These are phyloP conservation scores for Candida easanensis DNA, from an alignment of 805 yeast species.

Conservation along the genomic window DNA sequence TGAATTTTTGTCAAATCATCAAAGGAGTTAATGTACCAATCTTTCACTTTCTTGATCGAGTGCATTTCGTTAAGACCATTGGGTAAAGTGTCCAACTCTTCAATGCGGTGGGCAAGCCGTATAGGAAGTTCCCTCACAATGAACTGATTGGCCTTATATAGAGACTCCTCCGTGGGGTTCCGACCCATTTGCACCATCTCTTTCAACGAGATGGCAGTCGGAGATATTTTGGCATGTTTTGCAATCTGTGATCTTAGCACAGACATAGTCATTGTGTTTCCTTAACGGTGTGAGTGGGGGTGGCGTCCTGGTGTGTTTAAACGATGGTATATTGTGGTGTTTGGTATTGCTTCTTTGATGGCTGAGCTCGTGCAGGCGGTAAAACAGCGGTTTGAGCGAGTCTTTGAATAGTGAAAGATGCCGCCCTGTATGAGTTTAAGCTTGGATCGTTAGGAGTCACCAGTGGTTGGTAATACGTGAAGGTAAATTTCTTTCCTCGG, in stretches of 20 bases:
- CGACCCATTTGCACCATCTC: slow-evolving; percentile 94
- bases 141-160: slow-evolving; percentile 81
- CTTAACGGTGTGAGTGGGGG: background rate
- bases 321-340: too few species aligned
- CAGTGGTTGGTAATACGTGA: background rate
- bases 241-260: slow-evolving; percentile 25
- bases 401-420: too few species aligned
- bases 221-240: slow-evolving; percentile 66
- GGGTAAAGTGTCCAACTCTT: slow-evolving; percentile 80
- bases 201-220: slow-evolving; percentile 78
- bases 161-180: slow-evolving; percentile 70
- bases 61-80: slow-evolving; percentile 71
- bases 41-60: slow-evolving; percentile 68
- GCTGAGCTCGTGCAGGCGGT: too few species aligned
- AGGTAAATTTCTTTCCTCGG: background rate
- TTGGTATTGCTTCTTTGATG: too few species aligned
- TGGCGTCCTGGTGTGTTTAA: background rate
- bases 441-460: background rate
- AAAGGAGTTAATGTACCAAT: slow-evolving; percentile 91
- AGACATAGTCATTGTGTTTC: slow-evolving; percentile 8
- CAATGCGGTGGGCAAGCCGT: slow-evolving; percentile 79
- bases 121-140: slow-evolving; percentile 85
- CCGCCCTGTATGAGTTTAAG: background rate
- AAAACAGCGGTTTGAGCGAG: background rate
- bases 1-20: slow-evolving; percentile 67